Evolutionary conservation across 169 alveolate species (phyloP), one percentile per base, ranked within the genome.

Genomic region (Perkinsus olseni): DNA sequence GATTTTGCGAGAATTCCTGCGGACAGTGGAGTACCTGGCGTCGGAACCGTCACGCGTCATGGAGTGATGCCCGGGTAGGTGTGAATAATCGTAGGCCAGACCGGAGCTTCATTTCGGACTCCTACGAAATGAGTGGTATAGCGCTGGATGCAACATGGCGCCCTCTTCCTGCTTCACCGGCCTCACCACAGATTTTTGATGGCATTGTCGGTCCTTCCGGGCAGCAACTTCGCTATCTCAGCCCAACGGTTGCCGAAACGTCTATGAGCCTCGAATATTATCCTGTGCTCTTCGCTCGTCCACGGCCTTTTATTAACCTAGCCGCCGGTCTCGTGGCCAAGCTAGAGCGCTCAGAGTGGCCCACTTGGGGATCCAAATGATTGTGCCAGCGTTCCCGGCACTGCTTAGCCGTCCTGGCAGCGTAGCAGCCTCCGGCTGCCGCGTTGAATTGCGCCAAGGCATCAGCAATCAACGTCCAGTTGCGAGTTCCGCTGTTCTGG

Each of bases 321-420:
- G n/a, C n/a, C n/a, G 95, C 21, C 34, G 17, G 28, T 6, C 82
- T 24, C 82, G 1, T 62, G 8, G 17, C 37, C 82, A 62, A 24
- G 31, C 31, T 28, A 3, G 4, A 13, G 28, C 82, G 36, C 36
- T 28, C 3, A 40, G 82, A 62, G 17, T 4, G 8, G 8, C 13
- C 82, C 17, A 62, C 82, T 62, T 62, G 82, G 17, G 98, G 97
- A 94, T 96, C 95, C 39, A 97, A 95, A 94, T 96, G 97, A 92
- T 96, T 97, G 92, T 93, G 95, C 98, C 98, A 97, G 94, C 98
- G 94, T 93, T 97, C 98, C 90, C 98, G 93, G 93, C 98, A 96
- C 94, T 97, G 96, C 92, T 97, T 97, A 1, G 98, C 98, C 39
- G 94, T 94, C 39, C 98, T 96, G 0, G 93, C 93, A 10, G 74